These are phyloP conservation scores for Phialemoniopsis sp. DNA, from an alignment of 2,329 filamentous ascomycete genomes.

Conservation along the genomic window DNA sequence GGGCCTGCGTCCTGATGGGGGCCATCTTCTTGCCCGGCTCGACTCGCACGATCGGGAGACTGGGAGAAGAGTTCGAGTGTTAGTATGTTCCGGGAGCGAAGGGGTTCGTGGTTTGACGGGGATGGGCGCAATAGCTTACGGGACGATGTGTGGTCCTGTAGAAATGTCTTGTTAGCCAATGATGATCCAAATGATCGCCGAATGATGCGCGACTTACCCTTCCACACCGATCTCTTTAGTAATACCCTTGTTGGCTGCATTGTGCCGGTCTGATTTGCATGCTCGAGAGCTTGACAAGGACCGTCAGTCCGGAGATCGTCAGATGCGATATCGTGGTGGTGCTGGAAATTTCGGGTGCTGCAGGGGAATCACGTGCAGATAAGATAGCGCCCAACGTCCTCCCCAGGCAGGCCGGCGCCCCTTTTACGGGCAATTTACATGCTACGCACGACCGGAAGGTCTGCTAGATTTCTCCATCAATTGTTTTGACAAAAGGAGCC, in stretches of 20 bases:
- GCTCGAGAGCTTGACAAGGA: background rate
- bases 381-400: too few species aligned
- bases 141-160: slow-evolving; percentile 48
- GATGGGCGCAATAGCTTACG: slow-evolving; percentile 33
- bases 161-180: slow-evolving; percentile 11
- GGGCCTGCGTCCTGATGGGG: slow-evolving; percentile 82
- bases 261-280: slow-evolving; percentile 8
- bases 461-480: too few species aligned
- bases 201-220: slow-evolving; percentile 51
- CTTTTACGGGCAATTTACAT: too few species aligned
- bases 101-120: background rate
- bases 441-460: too few species aligned
- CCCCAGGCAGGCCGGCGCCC: too few species aligned
- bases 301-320: background rate
- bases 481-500: too few species aligned
- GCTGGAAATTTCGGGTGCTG: too few species aligned
- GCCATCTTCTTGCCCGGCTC: slow-evolving; percentile 58
- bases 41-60: slow-evolving; percentile 59
- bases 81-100: slow-evolving; percentile 3
- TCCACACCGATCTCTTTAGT: slow-evolving; percentile 79
- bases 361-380: too few species aligned
- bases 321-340: too few species aligned
- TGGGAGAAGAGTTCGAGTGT: slow-evolving; percentile 22
- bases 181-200: background rate
- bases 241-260: slow-evolving; percentile 70